phyloP scores from a whole-genome alignment of 129 eudicot genomes.

The Chrysanthemum makinoi region DNA sequence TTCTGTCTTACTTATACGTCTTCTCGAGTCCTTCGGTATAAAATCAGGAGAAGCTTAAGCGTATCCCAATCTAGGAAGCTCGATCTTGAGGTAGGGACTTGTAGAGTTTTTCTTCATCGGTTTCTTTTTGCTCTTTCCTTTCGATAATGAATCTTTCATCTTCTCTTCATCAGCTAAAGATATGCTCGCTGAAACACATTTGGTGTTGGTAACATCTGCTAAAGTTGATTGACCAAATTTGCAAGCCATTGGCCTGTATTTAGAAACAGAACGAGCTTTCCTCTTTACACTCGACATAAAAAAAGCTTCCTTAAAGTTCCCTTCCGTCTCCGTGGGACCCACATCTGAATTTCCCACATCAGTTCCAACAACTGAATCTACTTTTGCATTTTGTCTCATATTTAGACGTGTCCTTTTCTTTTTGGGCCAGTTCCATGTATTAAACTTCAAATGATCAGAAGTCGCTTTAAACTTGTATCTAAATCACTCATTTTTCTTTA shows the following conservation, averaged over 20 bases:
- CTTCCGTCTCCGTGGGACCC: slow-evolving; percentile 25
- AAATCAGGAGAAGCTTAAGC: slow-evolving; percentile 46
- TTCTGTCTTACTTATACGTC: slow-evolving; percentile 44
- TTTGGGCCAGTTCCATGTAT: slow-evolving; percentile 56
- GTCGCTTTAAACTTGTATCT: slow-evolving; percentile 19
- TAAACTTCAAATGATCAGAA: slow-evolving; percentile 30
- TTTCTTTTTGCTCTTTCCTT: slow-evolving; percentile 6
- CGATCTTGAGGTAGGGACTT: slow-evolving; percentile 43
- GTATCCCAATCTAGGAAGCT: slow-evolving; percentile 59
- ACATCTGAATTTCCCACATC: slow-evolving; percentile 18
- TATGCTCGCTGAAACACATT: slow-evolving; percentile 10
- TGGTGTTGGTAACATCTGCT: slow-evolving; percentile 33
- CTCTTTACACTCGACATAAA: slow-evolving; percentile 32
- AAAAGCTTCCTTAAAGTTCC: slow-evolving; percentile 26
- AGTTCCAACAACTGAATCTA: slow-evolving; percentile 16
- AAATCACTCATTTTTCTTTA: slow-evolving; percentile 32
- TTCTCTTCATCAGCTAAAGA: slow-evolving; percentile 27
- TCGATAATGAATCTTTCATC: slow-evolving; percentile 22
- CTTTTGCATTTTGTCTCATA: slow-evolving; percentile 29
- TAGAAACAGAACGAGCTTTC: slow-evolving; percentile 40
- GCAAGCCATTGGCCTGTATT: slow-evolving; percentile 16
- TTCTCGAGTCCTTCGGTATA: slow-evolving; percentile 52
- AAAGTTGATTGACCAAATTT: slow-evolving; percentile 29
- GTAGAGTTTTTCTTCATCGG: slow-evolving; percentile 27
- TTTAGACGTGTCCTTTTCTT: slow-evolving; percentile 49